phyloP scores from a whole-genome alignment of 768 basidiomycete genomes.

The Trametes gibbosa region DNA sequence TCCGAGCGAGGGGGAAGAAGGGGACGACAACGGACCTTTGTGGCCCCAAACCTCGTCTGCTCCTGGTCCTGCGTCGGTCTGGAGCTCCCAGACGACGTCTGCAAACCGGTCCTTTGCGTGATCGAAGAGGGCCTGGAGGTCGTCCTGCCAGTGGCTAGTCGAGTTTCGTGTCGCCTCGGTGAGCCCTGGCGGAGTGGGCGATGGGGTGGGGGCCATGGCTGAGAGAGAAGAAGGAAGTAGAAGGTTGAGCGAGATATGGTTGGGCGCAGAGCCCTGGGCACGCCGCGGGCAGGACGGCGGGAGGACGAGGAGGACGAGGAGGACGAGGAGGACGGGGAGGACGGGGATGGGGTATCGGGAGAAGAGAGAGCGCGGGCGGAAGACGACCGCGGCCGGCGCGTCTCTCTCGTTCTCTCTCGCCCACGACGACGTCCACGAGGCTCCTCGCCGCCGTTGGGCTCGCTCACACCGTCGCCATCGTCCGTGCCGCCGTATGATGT shows the following conservation, averaged over 20 bases:
- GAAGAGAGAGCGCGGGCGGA: not conserved
- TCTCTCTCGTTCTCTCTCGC: not conserved
- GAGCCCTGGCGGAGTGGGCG: constrained; percentile 45
- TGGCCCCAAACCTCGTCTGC: constrained; percentile 82
- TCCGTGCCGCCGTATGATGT: no score
- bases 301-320: no score
- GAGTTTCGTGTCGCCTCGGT: constrained; percentile 68
- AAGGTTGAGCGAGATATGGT: no score
- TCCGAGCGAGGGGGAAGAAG: not conserved
- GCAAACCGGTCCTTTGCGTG: constrained; percentile 89
- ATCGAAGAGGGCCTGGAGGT: constrained; percentile 74
- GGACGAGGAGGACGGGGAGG: no score
- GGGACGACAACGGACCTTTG: constrained; percentile 62
- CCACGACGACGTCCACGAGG: no score
- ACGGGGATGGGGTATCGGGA: not conserved
- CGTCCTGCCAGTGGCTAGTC: constrained; percentile 73
- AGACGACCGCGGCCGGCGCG: not conserved
- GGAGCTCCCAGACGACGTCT: constrained; percentile 94
- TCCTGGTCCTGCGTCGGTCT: constrained; percentile 40
- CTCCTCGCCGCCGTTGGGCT: not conserved
- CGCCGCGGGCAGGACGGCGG: no score
- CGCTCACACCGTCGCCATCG: not conserved
- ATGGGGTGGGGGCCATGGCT: constrained; percentile 21
- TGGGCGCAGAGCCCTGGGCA: no score
- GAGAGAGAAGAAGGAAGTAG: not conserved